phyloP scores from a whole-genome alignment of 164 flowering plant genomes.

The Dillenia turbinata region DNA sequence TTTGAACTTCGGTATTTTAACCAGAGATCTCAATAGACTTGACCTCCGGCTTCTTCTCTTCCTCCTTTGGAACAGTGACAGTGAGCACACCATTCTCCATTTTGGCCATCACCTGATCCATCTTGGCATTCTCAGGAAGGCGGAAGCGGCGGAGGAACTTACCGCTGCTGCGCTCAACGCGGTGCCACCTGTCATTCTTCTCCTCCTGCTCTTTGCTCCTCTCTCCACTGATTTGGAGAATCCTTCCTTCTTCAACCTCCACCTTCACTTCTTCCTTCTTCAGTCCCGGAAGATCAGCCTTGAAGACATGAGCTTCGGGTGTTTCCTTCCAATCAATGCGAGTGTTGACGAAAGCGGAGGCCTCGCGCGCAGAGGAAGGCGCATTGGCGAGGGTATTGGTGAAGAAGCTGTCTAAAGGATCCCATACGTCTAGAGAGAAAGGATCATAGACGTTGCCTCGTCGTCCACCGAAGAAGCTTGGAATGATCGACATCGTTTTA shows the following conservation, averaged over 20 bases:
- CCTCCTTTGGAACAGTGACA: not conserved
- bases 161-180: constrained; percentile 38
- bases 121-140: constrained; percentile 37
- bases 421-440: constrained; percentile 26
- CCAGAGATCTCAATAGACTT: constrained; percentile 34
- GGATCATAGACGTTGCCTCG: constrained; percentile 30
- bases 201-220: constrained; percentile 32
- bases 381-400: not conserved
- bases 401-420: constrained; percentile 29
- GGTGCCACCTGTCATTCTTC: constrained; percentile 39
- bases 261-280: constrained; percentile 7
- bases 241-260: constrained; percentile 36
- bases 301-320: constrained; percentile 33
- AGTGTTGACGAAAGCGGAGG: constrained; percentile 14
- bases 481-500: constrained; percentile 23
- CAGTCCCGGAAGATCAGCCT: constrained; percentile 7
- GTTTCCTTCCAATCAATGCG: constrained; percentile 26
- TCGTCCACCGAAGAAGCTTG: constrained; percentile 28
- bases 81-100: constrained; percentile 25
- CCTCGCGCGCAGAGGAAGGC: constrained; percentile 18
- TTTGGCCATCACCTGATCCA: constrained; percentile 32
- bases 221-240: constrained; percentile 15
- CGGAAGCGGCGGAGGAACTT: constrained; percentile 34
- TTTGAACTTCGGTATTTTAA: not conserved
- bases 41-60: constrained; percentile 28